Percentiles rank a stretch among this genome's conserved stretches.
Evolutionary conservation across 2,329 filamentous ascomycete species (phyloP).

Genomic region (Alternaria sp.): DNA sequence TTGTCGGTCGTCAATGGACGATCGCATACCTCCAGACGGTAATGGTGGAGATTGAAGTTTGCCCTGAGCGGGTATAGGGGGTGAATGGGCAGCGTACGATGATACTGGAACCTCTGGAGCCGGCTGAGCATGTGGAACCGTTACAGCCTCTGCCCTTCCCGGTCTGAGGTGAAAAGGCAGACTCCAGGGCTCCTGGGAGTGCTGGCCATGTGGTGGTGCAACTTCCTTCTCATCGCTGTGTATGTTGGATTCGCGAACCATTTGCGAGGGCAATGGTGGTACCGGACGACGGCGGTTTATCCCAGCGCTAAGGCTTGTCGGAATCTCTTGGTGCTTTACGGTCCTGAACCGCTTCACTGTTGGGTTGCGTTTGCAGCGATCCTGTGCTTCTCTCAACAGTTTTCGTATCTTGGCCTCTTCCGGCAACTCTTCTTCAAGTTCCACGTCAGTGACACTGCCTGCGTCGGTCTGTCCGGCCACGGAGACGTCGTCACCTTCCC

Average conservation of each 20-base stretch:
- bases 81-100: not conserved
- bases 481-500: slow-evolving; percentile 20
- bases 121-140: not conserved
- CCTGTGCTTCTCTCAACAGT: slow-evolving; percentile 26
- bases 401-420: slow-evolving; percentile 30
- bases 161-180: not conserved
- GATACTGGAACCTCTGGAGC: not conserved
- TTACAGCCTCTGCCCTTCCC: not conserved
- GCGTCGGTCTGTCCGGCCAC: slow-evolving; percentile 15
- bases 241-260: not conserved
- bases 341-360: slow-evolving; percentile 26
- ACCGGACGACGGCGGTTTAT: not conserved
- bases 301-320: slow-evolving; percentile 1
- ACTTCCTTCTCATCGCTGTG: not conserved
- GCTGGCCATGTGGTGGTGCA: not conserved
- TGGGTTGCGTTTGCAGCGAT: slow-evolving; percentile 28
- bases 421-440: slow-evolving; percentile 19
- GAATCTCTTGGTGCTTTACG: slow-evolving; percentile 13
- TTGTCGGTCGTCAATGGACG: not conserved
- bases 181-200: slow-evolving; percentile 8
- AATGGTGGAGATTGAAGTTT: not conserved
- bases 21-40: not conserved
- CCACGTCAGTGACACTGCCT: slow-evolving; percentile 25
- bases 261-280: not conserved
- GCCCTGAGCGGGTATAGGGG: not conserved